Base-by-base conservation (phyloP, 164 flowering plant species). In the Piper betle region DNA sequence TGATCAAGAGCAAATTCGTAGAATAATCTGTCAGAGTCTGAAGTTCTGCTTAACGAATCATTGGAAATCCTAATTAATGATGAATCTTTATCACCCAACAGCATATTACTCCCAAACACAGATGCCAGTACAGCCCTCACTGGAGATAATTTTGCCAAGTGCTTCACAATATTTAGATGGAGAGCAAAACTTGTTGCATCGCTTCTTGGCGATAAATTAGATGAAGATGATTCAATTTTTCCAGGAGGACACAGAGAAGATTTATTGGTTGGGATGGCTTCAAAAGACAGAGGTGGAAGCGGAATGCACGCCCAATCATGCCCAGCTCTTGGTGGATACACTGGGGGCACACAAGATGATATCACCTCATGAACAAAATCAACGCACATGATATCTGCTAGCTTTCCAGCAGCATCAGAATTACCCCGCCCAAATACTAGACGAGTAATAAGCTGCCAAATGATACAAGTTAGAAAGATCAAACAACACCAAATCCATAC, bases 251-350 rank as follows among this genome's bases (percentile, higher is more conserved):
- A 86, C 52, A 82, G 74, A 58, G 75, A 68, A 38, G 72, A 66
- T 74, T 76, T 82, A 74, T 71, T 80, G 68, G 81, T 96, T 13
- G 73, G 72, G 39, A 58, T 70, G 62, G 66, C 77, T 69, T 70
- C 81, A 37, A 80, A 68, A 63, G 64, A 75, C 40, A 80, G 59
- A 58, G 96, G 84, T 66, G 74, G 67, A 58, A 94, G 77, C 0
- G 97, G 96, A 71, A 94, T 85, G 74, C 95, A 82, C 37, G 97
- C 99, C 99, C 99, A 94, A 66, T 93, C 99, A 84, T 78, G 84
- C 66, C 95, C 93, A 74, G 83, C 80, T 15, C 93, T 75, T 42
- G 97, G 88, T 66, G 99, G 99, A 77, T 79, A 88, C 66, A 90
- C 93, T 53, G 97, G 97, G 55, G 97, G 97, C 37, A 94, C 97